Evolutionary conservation across 768 basidiomycete genomes (phyloP).

Genomic region (Favolaschia claudopus): DNA sequence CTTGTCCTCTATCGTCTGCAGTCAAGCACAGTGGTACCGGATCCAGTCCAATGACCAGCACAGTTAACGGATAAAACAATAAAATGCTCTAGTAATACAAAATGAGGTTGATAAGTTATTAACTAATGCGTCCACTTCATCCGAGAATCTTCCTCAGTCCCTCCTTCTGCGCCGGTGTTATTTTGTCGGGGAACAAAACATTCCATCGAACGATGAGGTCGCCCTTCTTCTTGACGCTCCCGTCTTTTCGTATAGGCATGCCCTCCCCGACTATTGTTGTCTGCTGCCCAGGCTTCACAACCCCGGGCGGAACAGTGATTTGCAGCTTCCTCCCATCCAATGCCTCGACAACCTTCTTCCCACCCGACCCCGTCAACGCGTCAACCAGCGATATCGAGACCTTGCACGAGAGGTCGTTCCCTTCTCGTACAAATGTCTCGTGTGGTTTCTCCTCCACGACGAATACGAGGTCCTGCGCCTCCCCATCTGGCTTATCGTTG

Average conservation of each 20-base stretch:
- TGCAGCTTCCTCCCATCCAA: conserved; percentile 85
- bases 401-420: conserved; percentile 76
- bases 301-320: conserved; percentile 66
- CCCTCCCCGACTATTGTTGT: conserved; percentile 79
- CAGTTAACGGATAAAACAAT: no score
- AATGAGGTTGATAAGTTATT: background rate
- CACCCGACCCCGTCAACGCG: conserved; percentile 69
- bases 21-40: no score
- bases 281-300: conserved; percentile 82
- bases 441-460: conserved; percentile 97
- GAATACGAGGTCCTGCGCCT: conserved; percentile 92
- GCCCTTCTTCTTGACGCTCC: conserved; percentile 73
- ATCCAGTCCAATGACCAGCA: no score
- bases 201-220: conserved; percentile 87
- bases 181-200: conserved; percentile 79
- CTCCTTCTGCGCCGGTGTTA: conserved; percentile 83
- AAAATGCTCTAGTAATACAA: conserved; percentile 10
- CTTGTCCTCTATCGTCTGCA: no score
- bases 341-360: conserved; percentile 65
- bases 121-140: conserved; percentile 29
- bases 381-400: conserved; percentile 81
- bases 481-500: conserved; percentile 74
- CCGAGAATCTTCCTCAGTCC: conserved; percentile 73
- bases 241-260: conserved; percentile 90
- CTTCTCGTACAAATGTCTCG: conserved; percentile 74